phyloP scores from a whole-genome alignment of 768 basidiomycete species.

The Kwoniella newhampshirensis region DNA sequence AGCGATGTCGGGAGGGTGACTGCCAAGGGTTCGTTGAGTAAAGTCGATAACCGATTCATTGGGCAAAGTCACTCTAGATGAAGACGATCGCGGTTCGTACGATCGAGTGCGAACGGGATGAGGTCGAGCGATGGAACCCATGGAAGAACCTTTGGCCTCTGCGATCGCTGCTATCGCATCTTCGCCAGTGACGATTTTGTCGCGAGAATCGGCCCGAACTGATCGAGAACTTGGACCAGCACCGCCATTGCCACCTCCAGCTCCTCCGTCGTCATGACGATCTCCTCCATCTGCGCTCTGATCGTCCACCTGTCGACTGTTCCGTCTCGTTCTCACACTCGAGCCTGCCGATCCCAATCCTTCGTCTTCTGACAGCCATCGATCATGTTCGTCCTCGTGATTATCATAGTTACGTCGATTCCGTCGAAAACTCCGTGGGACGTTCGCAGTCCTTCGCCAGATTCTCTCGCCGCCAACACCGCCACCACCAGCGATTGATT shows the following conservation, averaged over 20 bases:
- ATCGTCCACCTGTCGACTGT: constrained; percentile 7
- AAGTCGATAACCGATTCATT: neutral
- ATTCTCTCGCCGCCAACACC: neutral
- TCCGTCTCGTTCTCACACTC: constrained; percentile 16
- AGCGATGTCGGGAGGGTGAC: constrained; percentile 19
- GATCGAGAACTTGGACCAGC: constrained; percentile 3
- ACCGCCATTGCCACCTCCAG: constrained; percentile 6
- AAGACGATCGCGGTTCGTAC: constrained; percentile 7
- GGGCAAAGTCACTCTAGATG: neutral
- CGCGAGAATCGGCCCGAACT: neutral
- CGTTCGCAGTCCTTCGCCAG: constrained; percentile 23
- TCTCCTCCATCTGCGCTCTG: constrained; percentile 14
- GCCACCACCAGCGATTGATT: neutral
- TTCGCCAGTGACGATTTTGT: constrained; percentile 1
- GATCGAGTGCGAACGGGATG: constrained; percentile 8
- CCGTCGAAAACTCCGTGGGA: constrained; percentile 13
- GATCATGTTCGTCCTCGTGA: constrained; percentile 28
- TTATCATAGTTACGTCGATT: neutral
- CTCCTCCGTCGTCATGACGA: neutral
- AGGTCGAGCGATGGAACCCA: neutral
- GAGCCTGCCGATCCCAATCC: constrained; percentile 25
- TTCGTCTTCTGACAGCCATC: constrained; percentile 52
- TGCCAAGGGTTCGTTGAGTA: neutral
- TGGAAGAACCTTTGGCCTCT: constrained; percentile 1
- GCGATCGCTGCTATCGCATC: constrained; percentile 2